A percentile compares a stretch with the other conserved stretches of the same genome.
phyloP scores from a whole-genome alignment of 352 stramenopile species.

The Pythium aristosporum region DNA sequence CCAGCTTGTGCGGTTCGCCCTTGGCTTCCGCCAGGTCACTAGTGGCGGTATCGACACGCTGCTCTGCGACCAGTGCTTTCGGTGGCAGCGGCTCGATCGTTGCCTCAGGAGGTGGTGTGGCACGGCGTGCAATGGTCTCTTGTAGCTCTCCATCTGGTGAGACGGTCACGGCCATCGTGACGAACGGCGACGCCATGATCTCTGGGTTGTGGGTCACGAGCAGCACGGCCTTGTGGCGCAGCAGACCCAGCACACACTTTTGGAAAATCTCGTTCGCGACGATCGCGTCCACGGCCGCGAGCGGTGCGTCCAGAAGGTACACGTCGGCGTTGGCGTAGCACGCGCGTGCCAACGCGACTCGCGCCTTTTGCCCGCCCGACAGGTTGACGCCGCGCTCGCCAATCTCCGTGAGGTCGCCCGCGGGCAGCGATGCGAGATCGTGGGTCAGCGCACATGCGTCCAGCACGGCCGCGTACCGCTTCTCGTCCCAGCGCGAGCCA shows the following conservation, averaged over 20 bases:
- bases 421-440: conserved; percentile 76
- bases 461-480: conserved; percentile 77
- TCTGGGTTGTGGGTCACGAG: conserved; percentile 69
- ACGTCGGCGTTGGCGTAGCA: conserved; percentile 50
- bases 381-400: conserved; percentile 56
- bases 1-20: not conserved
- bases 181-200: conserved; percentile 61
- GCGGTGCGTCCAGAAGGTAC: conserved; percentile 87
- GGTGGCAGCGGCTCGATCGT: not conserved
- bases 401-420: conserved; percentile 67
- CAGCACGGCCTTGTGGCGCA: conserved; percentile 67
- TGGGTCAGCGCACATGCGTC: conserved; percentile 73
- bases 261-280: conserved; percentile 89
- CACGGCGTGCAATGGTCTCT: not conserved
- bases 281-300: conserved; percentile 90
- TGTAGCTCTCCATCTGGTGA: not conserved
- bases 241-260: conserved; percentile 64
- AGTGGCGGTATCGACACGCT: not conserved
- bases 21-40: too few relatives aligned
- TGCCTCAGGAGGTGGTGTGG: too few relatives aligned
- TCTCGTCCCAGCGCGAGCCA: conserved; percentile 52
- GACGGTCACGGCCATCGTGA: conserved; percentile 13
- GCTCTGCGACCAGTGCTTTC: not conserved
- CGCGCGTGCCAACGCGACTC: conserved; percentile 49
- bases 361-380: conserved; percentile 48